phyloP scores from a whole-genome alignment of 495 filamentous ascomycete genomes.

The Hypoxylon lienhwacheense region DNA sequence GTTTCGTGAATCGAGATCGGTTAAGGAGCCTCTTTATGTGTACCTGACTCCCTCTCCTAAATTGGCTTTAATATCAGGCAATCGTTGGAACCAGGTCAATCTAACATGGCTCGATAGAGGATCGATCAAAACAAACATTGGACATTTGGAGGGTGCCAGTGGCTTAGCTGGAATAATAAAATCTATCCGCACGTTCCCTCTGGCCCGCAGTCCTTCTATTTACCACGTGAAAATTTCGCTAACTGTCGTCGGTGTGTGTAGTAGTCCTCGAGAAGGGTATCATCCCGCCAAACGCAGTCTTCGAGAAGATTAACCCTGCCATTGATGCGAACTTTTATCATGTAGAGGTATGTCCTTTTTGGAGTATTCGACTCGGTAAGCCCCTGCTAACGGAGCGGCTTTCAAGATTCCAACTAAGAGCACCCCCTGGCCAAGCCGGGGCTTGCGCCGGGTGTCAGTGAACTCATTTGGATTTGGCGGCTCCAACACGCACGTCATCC shows the following conservation, averaged over 20 bases:
- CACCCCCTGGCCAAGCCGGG: conserved; percentile 29
- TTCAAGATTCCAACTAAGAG: conserved; percentile 30
- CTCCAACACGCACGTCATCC: not conserved
- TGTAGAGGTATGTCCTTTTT: not conserved
- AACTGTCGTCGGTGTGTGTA: no score
- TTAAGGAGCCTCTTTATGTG: conserved; percentile 3
- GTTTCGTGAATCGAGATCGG: not conserved
- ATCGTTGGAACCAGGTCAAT: not conserved
- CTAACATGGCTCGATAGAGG: conserved; percentile 28
- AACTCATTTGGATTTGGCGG: not conserved
- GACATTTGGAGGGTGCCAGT: conserved; percentile 52
- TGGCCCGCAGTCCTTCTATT: no score
- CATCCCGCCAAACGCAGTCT: conserved; percentile 43
- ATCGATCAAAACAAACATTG: conserved; percentile 55
- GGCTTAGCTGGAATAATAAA: conserved; percentile 58
- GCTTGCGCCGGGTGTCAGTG: conserved; percentile 43
- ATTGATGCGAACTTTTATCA: conserved; percentile 29
- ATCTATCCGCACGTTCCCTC: no score
- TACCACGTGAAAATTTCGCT: no score
- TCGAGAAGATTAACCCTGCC: conserved; percentile 50
- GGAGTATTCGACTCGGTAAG: no score
- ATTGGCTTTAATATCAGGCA: not conserved
- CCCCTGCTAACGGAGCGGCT: no score
- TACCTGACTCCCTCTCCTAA: no score
- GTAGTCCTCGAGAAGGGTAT: conserved; percentile 46